A percentile compares a stretch with the other conserved stretches of the same genome.
These are phyloP conservation scores for Austroboletus novae-zelandiae DNA, from an alignment of 1,284 basidiomycete genomes.

Conservation along the genomic window DNA sequence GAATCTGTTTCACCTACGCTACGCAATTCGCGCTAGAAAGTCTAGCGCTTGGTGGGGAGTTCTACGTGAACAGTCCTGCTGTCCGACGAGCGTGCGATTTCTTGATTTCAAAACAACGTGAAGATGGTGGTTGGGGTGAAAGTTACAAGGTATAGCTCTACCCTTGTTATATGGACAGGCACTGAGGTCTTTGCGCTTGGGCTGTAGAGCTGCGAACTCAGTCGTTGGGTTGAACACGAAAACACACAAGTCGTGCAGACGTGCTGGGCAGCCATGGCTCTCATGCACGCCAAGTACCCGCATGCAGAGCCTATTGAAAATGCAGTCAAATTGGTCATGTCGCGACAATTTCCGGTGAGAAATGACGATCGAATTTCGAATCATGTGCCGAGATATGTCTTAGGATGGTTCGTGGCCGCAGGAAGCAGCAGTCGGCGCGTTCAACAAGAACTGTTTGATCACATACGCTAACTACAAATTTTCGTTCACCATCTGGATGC, in stretches of 20 bases:
- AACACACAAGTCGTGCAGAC: too few relatives aligned
- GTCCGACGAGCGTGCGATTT: conserved; percentile 85
- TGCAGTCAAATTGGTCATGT: too few relatives aligned
- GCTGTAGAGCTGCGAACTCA: too few relatives aligned
- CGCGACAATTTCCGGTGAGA: too few relatives aligned
- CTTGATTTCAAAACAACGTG: conserved; percentile 79
- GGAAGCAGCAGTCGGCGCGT: conserved; percentile 91
- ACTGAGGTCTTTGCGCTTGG: too few relatives aligned
- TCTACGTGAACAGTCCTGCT: conserved; percentile 74
- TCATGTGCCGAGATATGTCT: conserved; percentile 6
- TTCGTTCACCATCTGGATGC: conserved; percentile 91
- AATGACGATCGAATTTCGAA: conserved; percentile 2
- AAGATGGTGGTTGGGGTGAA: conserved; percentile 99
- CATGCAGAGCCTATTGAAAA: too few relatives aligned
- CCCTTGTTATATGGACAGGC: not conserved
- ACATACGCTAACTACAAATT: conserved; percentile 98
- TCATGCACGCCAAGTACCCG: too few relatives aligned
- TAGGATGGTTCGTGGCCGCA: conserved; percentile 95
- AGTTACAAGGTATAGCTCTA: conserved; percentile 76
- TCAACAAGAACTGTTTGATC: conserved; percentile 94
- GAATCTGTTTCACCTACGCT: conserved; percentile 96
- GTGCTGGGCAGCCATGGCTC: too few relatives aligned
- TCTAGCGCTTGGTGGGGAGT: conserved; percentile 87
- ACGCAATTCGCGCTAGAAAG: conserved; percentile 96
- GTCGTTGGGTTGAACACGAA: too few relatives aligned